Evolutionary conservation across 768 basidiomycete genomes (phyloP).

Genomic region (Panaeolus cyanescens): DNA sequence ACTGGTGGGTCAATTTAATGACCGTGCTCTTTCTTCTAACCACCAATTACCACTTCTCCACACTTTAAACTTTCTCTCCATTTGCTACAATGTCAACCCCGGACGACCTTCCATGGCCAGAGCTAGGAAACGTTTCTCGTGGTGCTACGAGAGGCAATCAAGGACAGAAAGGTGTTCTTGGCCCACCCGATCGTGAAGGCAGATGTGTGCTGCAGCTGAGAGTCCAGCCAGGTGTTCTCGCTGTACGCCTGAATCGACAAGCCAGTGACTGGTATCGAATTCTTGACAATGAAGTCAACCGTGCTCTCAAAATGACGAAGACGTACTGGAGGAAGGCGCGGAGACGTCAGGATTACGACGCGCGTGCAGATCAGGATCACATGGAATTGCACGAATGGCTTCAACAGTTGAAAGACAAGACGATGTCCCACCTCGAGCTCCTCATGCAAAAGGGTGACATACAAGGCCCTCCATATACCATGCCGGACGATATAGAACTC

Average conservation of each 20-base stretch:
- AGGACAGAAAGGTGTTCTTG: constrained; percentile 80
- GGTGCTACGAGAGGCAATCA: constrained; percentile 85
- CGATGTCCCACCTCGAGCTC: constrained; percentile 84
- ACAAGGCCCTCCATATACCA: constrained; percentile 77
- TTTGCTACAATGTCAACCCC: constrained; percentile 48
- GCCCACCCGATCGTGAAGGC: constrained; percentile 72
- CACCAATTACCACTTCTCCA: constrained; percentile 25
- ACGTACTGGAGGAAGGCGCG: constrained; percentile 86
- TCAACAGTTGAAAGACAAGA: constrained; percentile 86
- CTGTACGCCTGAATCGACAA: constrained; percentile 71
- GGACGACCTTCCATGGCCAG: constrained; percentile 87
- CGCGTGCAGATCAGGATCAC: constrained; percentile 83
- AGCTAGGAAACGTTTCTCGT: constrained; percentile 82
- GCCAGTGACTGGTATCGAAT: constrained; percentile 83
- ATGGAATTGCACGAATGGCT: constrained; percentile 90
- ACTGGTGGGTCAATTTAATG: constrained; percentile 34
- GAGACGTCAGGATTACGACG: constrained; percentile 82
- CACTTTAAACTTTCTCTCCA: constrained; percentile 23
- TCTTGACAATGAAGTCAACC: constrained; percentile 77
- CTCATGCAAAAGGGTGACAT: constrained; percentile 90
- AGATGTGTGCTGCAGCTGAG: constrained; percentile 77
- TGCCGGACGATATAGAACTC: constrained; percentile 80
- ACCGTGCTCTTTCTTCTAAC: constrained; percentile 30
- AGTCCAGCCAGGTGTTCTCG: constrained; percentile 82
- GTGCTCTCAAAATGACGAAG: constrained; percentile 81